Evolutionary conservation across 2,329 filamentous ascomycete species (phyloP).

Genomic region (Pseudonectria buxi): DNA sequence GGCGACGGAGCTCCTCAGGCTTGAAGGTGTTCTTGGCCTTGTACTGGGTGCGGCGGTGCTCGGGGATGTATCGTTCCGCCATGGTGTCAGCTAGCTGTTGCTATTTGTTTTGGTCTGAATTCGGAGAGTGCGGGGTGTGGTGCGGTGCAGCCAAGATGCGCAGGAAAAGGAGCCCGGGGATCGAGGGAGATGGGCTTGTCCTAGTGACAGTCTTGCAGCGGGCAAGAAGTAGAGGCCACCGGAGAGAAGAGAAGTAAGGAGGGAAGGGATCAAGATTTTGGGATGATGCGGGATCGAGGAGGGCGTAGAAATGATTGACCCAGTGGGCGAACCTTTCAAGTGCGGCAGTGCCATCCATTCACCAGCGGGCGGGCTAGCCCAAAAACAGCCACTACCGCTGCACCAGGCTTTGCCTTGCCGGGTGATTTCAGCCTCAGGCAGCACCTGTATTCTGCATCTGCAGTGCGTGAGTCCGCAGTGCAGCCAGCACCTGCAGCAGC

Average conservation of each 20-base stretch:
- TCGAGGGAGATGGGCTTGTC: constrained; percentile 5
- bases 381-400: constrained; percentile 16
- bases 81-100: constrained; percentile 50
- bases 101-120: constrained; percentile 16
- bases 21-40: constrained; percentile 99
- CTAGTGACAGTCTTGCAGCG: constrained; percentile 8
- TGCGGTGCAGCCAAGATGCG: constrained; percentile 20
- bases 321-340: constrained; percentile 1
- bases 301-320: constrained; percentile 18
- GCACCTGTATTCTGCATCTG: no score
- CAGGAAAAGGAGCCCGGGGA: constrained; percentile 11
- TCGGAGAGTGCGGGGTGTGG: constrained; percentile 18
- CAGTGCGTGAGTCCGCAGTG: no score
- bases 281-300: constrained; percentile 20
- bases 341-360: neutral
- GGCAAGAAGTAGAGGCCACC: constrained; percentile 7
- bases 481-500: no score
- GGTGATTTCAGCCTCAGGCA: constrained; percentile 22
- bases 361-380: constrained; percentile 10
- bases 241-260: constrained; percentile 9
- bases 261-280: constrained; percentile 16
- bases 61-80: constrained; percentile 98
- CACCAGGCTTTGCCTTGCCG: constrained; percentile 9
- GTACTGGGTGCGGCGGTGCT: constrained; percentile 98
- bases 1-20: constrained; percentile 95